Percentiles rank a stretch among this genome's conserved stretches.
phyloP scores from a whole-genome alignment of 163 green algal genomes.

The Chlorella variabilis region DNA sequence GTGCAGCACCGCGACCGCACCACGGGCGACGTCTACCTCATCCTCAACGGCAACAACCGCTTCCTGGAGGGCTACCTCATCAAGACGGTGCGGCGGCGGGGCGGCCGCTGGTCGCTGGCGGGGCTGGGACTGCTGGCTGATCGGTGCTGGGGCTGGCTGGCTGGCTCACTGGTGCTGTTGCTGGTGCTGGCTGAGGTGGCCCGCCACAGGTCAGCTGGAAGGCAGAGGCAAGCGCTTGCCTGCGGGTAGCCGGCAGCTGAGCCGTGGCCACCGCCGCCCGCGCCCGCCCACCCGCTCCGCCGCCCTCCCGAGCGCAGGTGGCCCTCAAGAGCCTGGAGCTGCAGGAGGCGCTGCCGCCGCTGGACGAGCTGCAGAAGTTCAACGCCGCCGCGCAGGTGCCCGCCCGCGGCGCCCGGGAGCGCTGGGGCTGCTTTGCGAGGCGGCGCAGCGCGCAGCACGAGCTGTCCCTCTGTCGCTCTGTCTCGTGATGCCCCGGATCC shows the following conservation, averaged over 20 bases:
- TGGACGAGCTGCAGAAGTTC: slow-evolving; percentile 93
- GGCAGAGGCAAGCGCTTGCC: too few relatives aligned
- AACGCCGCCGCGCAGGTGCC: slow-evolving; percentile 58
- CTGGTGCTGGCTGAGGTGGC: too few relatives aligned
- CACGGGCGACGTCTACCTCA: slow-evolving; percentile 48
- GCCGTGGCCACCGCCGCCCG: too few relatives aligned
- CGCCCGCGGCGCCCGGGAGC: not conserved
- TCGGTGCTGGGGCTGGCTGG: too few relatives aligned
- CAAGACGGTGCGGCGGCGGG: slow-evolving; percentile 43
- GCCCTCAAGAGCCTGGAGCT: slow-evolving; percentile 56
- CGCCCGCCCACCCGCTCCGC: too few relatives aligned
- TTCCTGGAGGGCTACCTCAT: slow-evolving; percentile 91
- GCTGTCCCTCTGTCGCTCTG: too few relatives aligned
- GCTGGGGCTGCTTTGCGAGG: too few relatives aligned
- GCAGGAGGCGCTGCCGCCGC: slow-evolving; percentile 67
- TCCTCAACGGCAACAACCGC: slow-evolving; percentile 64
- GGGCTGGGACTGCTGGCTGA: not conserved
- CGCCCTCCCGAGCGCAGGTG: slow-evolving; percentile 12
- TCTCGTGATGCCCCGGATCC: too few relatives aligned
- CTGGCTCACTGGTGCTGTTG: too few relatives aligned
- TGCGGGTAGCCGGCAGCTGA: too few relatives aligned
- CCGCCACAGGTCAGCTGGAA: too few relatives aligned
- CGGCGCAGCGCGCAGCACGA: too few relatives aligned
- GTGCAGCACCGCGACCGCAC: slow-evolving; percentile 61
- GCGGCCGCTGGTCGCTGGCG: not conserved